Evolutionary conservation across 352 stramenopile species (phyloP).

Genomic region (Pythium apleroticum): DNA sequence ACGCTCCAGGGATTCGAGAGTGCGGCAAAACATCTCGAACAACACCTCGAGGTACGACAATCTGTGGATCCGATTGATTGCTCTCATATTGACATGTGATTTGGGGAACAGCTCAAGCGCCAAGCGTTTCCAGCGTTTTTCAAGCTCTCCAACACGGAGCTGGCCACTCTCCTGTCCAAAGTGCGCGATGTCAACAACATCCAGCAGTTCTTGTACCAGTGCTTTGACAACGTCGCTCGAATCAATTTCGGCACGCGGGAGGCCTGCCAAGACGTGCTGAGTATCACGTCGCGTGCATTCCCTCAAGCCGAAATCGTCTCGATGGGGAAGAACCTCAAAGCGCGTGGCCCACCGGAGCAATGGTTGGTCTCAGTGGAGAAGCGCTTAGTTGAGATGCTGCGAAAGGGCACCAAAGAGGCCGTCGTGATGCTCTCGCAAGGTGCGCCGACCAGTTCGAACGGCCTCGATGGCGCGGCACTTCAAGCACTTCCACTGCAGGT

Average conservation of each 20-base stretch:
- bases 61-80: background rate
- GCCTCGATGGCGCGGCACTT: slow-evolving; percentile 11
- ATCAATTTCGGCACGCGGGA: slow-evolving; percentile 63
- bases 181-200: slow-evolving; percentile 46
- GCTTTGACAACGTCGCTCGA: slow-evolving; percentile 64
- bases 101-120: slow-evolving; percentile 36
- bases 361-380: slow-evolving; percentile 66
- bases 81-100: background rate
- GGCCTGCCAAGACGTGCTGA: slow-evolving; percentile 62
- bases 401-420: slow-evolving; percentile 48
- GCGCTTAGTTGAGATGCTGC: slow-evolving; percentile 54
- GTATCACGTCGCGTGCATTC: slow-evolving; percentile 36
- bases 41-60: slow-evolving; percentile 49
- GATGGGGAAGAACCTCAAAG: slow-evolving; percentile 78
- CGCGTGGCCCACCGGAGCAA: slow-evolving; percentile 60
- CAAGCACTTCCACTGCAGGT: slow-evolving; percentile 24
- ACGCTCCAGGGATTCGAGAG: slow-evolving; percentile 58
- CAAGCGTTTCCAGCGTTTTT: slow-evolving; percentile 65
- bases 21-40: slow-evolving; percentile 42
- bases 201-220: slow-evolving; percentile 57
- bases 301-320: slow-evolving; percentile 43
- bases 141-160: slow-evolving; percentile 58
- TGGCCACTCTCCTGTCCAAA: slow-evolving; percentile 52
- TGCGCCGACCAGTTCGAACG: background rate
- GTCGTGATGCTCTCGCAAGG: slow-evolving; percentile 21